Conservation (phyloP, 306 rosid species). For the Luffa acutangula region DNA sequence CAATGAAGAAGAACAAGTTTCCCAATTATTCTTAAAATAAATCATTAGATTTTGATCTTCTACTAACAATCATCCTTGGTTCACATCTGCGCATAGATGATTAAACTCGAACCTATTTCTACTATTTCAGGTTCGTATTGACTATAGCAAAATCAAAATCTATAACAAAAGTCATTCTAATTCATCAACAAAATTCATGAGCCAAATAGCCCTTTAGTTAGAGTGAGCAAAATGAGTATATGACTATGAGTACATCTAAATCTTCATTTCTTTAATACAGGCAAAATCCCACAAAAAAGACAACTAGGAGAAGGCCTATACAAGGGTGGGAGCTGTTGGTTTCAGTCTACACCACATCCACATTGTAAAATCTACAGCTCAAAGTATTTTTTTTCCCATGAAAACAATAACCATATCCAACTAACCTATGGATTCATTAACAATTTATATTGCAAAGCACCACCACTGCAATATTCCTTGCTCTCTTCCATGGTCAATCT, state of each 20-base stretch:
- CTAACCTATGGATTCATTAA: not conserved
- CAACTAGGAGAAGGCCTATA: not conserved
- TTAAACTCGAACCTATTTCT: too few relatives aligned
- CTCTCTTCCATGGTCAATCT: constrained; percentile 37
- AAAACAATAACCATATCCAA: not conserved
- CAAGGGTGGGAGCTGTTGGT: not conserved
- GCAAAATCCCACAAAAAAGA: not conserved
- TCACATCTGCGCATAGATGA: too few relatives aligned
- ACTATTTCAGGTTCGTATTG: too few relatives aligned
- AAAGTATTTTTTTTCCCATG: not conserved
- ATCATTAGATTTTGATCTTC: too few relatives aligned
- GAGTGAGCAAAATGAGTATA: not conserved
- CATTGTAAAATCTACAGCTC: not conserved
- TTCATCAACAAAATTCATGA: not conserved
- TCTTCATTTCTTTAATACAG: not conserved
- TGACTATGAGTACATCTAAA: not conserved
- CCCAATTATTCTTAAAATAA: too few relatives aligned
- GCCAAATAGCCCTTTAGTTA: not conserved
- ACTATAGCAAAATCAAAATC: too few relatives aligned
- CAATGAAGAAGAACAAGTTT: too few relatives aligned
- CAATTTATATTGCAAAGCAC: not conserved
- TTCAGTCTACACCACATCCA: not conserved
- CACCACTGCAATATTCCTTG: constrained; percentile 4
- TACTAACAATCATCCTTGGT: too few relatives aligned
- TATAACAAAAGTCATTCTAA: too few relatives aligned